Conservation (phyloP, 139 green algal species). For the Micromonas commoda region DNA sequence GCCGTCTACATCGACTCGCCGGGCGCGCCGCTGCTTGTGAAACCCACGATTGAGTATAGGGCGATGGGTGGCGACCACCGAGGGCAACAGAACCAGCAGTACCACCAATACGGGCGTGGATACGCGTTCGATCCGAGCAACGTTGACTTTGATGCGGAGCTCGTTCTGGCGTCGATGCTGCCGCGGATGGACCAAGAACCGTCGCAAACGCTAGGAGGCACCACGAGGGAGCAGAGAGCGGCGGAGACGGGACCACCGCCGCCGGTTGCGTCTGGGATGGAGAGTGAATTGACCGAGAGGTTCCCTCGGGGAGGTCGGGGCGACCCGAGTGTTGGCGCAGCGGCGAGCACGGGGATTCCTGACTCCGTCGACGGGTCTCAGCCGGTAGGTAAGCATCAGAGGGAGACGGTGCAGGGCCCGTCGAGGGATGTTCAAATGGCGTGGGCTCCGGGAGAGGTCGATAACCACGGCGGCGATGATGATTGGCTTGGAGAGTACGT, state of each 20-base stretch:
- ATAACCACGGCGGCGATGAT: not conserved
- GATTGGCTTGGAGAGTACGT: conserved; percentile 1
- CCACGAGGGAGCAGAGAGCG: not conserved
- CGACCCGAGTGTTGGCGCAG: not conserved
- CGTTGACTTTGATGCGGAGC: not conserved
- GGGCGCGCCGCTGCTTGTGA: conserved; percentile 3
- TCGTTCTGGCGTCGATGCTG: conserved; percentile 16
- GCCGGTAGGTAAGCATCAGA: not conserved
- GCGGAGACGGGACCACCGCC: not conserved
- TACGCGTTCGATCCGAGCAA: not conserved
- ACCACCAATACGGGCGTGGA: not conserved
- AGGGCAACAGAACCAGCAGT: not conserved
- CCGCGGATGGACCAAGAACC: not conserved
- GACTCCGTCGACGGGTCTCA: not conserved
- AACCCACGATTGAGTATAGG: not conserved
- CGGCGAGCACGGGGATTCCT: not conserved
- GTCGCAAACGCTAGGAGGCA: not conserved
- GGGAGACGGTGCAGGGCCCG: not conserved
- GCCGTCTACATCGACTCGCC: not conserved
- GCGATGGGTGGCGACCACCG: not conserved
- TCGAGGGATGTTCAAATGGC: not conserved
- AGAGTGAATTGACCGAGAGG: not conserved
- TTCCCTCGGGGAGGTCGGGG: no score
- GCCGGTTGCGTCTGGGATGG: not conserved
- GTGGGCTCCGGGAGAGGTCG: not conserved